Evolutionary conservation across 345 rosid species (phyloP), one percentile per base, ranked within the genome.

Genomic region (Garcia nutans): DNA sequence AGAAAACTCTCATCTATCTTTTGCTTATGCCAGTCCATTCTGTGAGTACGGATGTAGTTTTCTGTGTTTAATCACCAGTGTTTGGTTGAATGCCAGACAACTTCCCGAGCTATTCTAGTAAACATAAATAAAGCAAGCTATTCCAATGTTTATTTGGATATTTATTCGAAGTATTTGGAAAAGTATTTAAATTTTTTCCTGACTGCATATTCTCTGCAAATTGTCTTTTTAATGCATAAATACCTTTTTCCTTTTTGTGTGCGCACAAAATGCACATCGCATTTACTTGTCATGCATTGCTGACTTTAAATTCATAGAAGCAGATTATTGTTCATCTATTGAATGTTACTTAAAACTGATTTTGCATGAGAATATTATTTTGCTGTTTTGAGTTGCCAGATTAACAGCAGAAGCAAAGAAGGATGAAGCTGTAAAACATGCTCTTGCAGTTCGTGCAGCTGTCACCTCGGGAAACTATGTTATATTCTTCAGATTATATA

Each of bases 391-490:
- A 37, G 41, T 80, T 66, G 37, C 56, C 84, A 96, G 99, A 82
- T 91, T 96, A 83, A 88, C 97, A 3, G 76, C 79, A 59, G 91
- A 86, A 80, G 89, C 91, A 47, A 93, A 90, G 85, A 77, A 88
- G 78, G 91, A 92, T 70, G 76, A 80, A 84, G 96, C 92, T 71
- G 95, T 96, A 72, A 90, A 85, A 83, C 98, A 96, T 88, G 99
- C 99, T 57, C 97, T 96, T 75, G 89, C 93, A 64, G 97, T 96
- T 83, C 95, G 97, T 77, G 87, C 92, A 76, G 97, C 99, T 28
- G 99, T 96, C 55, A 84, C 97, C 26, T 93, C 93, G 23, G 98
- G 94, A 86, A 96, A 96, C 78, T 96, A 93, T 66, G 90, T 92
- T 69, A 71, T 72, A 86, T 96, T 96, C 86, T 96, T 96, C 84